Evolutionary conservation across 352 stramenopile genomes (phyloP), one percentile per base, ranked within the genome.

Genomic region (Saprolegnia diclina): DNA sequence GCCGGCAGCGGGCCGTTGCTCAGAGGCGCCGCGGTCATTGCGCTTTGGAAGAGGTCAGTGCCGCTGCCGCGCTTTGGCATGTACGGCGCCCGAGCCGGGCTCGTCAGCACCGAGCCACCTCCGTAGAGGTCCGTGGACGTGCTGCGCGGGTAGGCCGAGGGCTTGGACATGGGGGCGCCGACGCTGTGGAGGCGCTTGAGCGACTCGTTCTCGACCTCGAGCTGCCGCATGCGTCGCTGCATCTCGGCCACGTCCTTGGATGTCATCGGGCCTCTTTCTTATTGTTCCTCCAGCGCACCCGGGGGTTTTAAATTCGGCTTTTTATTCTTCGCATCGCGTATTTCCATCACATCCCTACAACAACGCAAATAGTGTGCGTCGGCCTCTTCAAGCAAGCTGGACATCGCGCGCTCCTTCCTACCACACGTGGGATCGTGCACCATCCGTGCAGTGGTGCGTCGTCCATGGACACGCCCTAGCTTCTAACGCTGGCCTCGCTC

Each of bases 61-160:
- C 57, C 50, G 38, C 40, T 55, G 5, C 57, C 57, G 22, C 57
- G 57, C 42, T 54, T 40, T 4, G 57, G 40, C 22, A 66, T n/a
- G 44, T 48, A 48, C 42, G 42, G 42, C 42, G 42, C 18, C 29
- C 29, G 29, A 5, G 29, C 29, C 3, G 42, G 42, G 42, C 42
- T 48, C 42, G 42, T 48, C 13, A n/a, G 42, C 18, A 35, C 29
- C 29, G 29, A 35, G 29, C 29, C 29, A 35, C 3, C 42, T 4
- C 13, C 13, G 42, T 48, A 48, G 13, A 48, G 42, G 18, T 48
- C 42, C 42, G 42, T 48, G 4, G 42, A 48, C 42, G 7, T 10
- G 13, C 13, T n/a, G 13, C 42, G 42, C 18, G 42, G 13, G 42
- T 48, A 48, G 13, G 42, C 13, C 18, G 13, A 14, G 18, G 42